Conservation (phyloP, 2,329 filamentous ascomycete genomes). For the Akanthomyces lecanii region DNA sequence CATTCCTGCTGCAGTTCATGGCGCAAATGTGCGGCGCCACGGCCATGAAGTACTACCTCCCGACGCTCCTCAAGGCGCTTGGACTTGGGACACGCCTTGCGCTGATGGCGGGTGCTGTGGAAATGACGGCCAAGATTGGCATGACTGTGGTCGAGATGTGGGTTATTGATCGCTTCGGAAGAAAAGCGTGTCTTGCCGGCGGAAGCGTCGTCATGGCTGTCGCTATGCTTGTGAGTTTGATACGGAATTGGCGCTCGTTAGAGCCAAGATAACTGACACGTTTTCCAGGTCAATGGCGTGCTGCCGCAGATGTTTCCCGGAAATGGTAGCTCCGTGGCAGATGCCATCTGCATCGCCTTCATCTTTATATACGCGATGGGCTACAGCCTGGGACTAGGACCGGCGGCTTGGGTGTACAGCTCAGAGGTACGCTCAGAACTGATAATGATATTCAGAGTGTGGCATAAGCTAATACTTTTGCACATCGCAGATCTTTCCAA, state of each 20-base stretch:
- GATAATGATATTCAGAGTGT: no score
- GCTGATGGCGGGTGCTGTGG: constrained; percentile 51
- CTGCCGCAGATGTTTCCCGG: constrained; percentile 48
- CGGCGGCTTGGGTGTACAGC: constrained; percentile 56
- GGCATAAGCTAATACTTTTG: background rate
- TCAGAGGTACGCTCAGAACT: constrained; percentile 40
- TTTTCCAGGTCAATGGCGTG: constrained; percentile 47
- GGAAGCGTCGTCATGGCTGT: constrained; percentile 51
- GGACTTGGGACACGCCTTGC: constrained; percentile 45
- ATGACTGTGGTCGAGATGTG: constrained; percentile 54
- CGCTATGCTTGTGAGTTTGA: constrained; percentile 44
- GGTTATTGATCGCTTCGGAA: constrained; percentile 50
- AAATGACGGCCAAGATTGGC: constrained; percentile 54
- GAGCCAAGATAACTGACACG: background rate
- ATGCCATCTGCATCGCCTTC: constrained; percentile 50
- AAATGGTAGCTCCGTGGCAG: constrained; percentile 43
- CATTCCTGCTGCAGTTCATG: constrained; percentile 55
- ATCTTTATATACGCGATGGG: constrained; percentile 57
- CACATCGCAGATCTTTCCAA: constrained; percentile 49
- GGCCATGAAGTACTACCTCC: constrained; percentile 58
- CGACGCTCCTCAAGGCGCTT: constrained; percentile 47
- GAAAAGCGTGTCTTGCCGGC: constrained; percentile 43
- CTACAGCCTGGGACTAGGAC: constrained; percentile 54
- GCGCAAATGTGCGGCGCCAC: constrained; percentile 57
- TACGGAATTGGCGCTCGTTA: background rate